Evolutionary conservation across 352 stramenopile genomes (phyloP).

Genomic region (Pythium sp.): DNA sequence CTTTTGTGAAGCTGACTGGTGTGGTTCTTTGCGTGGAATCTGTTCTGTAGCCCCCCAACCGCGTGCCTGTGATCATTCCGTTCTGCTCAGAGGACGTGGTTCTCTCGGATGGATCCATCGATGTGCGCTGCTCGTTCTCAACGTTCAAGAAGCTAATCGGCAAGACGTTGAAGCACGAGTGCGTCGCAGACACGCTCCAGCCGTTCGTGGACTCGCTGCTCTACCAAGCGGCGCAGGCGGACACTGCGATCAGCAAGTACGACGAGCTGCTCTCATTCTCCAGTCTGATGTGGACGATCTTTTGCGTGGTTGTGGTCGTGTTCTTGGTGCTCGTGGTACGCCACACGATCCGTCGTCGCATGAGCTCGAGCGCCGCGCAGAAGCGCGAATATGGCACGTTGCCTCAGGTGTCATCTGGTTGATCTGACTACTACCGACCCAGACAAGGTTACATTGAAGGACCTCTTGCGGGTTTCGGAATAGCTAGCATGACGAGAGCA

Average conservation of each 20-base stretch:
- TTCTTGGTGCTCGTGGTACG: slow-evolving; percentile 37
- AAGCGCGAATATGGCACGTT: slow-evolving; percentile 39
- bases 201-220: slow-evolving; percentile 59
- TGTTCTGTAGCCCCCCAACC: slow-evolving; percentile 55
- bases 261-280: slow-evolving; percentile 17
- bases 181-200: slow-evolving; percentile 65
- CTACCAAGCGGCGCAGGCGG: slow-evolving; percentile 1
- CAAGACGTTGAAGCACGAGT: slow-evolving; percentile 61
- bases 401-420: slow-evolving; percentile 29
- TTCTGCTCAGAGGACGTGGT: slow-evolving; percentile 65
- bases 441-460: no score
- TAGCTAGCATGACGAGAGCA: no score
- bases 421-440: neutral
- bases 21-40: neutral
- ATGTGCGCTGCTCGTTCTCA: slow-evolving; percentile 58
- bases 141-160: slow-evolving; percentile 71
- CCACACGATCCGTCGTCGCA: slow-evolving; percentile 23
- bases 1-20: neutral
- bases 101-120: slow-evolving; percentile 31
- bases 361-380: neutral
- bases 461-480: no score
- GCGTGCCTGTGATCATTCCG: slow-evolving; percentile 64
- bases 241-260: neutral
- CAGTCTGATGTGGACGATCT: slow-evolving; percentile 35
- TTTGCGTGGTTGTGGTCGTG: slow-evolving; percentile 33